Evolutionary conservation across 305 asterid genomes (phyloP), one percentile per base, ranked within the genome.

Genomic region (Ruellia speciosa): DNA sequence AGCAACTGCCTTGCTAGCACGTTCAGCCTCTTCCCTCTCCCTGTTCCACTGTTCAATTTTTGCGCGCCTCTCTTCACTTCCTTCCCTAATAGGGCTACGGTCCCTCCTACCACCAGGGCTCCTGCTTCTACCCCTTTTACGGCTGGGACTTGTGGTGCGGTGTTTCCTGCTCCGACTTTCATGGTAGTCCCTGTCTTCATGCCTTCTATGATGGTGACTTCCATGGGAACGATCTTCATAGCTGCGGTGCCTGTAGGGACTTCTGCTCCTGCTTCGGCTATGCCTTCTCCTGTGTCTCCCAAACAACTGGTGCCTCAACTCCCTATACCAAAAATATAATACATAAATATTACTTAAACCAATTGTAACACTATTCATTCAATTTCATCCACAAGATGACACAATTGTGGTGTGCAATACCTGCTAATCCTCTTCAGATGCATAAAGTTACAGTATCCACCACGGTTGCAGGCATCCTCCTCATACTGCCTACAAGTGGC

Each of bases 401-500:
- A 54, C 47, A 10, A 4, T 24, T 39, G 45, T 41, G 33, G 41
- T 50, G 18, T 14, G 52, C 19, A 20, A 43, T 56, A 92, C 99
- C 95, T 84, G 86, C 97, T 64, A 58, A 92, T 92, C 80, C 76
- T 86, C 76, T 92, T 92, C 74, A 92, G 89, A 75, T 88, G 99
- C 99, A 92, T 92, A 70, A 92, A 92, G 66, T 92, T 92, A 73
- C 99, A 92, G 77, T 92, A 92, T 5, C 99, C 96, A 70, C 99
- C 99, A 64, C 99, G 96, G 70, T 86, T 92, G 81, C 99, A 92
- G 52, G 86, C 73, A 64, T 92, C 88, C 67, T 92, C 97, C 76
- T 92, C 99, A 8, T 92, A 92, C 77, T 92, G 99, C 75, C 99
- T 72, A 66, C 99, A 92, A 41, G 99, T 92, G 41, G 96, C 99